These are phyloP conservation scores for Trichoderma hamatum DNA, from an alignment of 2,329 filamentous ascomycete genomes.

Conservation along the genomic window DNA sequence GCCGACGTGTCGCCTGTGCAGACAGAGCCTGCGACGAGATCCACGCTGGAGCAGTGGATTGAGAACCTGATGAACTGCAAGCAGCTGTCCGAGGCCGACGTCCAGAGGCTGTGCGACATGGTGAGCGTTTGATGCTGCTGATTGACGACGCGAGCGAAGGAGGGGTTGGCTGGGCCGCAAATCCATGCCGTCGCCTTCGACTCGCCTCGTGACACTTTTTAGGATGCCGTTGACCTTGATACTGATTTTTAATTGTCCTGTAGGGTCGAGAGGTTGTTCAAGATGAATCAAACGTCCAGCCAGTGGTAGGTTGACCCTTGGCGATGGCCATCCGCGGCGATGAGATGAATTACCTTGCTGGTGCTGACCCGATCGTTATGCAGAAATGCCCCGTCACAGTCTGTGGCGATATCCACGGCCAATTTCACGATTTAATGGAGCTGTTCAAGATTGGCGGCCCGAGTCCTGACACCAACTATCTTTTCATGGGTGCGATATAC, in stretches of 20 bases:
- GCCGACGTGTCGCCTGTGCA: constrained; percentile 74
- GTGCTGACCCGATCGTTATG: constrained; percentile 1
- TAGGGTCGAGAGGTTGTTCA: constrained; percentile 95
- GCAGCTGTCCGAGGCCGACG: constrained; percentile 91
- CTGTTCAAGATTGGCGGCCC: constrained; percentile 98
- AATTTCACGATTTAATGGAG: constrained; percentile 99
- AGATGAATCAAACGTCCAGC: constrained; percentile 98
- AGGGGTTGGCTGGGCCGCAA: background rate
- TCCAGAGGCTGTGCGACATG: constrained; percentile 97
- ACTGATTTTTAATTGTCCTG: constrained; percentile 30
- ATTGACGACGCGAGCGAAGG: background rate
- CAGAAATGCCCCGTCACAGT: constrained; percentile 99
- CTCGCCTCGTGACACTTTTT: constrained; percentile 11
- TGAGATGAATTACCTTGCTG: background rate
- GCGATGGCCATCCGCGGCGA: background rate
- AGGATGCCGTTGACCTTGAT: background rate
- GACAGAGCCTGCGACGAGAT: constrained; percentile 82
- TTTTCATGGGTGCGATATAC: constrained; percentile 82
- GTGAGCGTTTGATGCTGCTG: constrained; percentile 51
- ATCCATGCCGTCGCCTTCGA: background rate
- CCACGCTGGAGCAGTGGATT: constrained; percentile 96
- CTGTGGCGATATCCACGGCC: constrained; percentile 97
- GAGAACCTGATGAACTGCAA: constrained; percentile 98
- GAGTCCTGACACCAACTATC: constrained; percentile 98
- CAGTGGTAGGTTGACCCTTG: constrained; percentile 72